Evolutionary conservation across 2,329 filamentous ascomycete species (phyloP), one percentile per base, ranked within the genome.

Genomic region (Fusarium robinianum): DNA sequence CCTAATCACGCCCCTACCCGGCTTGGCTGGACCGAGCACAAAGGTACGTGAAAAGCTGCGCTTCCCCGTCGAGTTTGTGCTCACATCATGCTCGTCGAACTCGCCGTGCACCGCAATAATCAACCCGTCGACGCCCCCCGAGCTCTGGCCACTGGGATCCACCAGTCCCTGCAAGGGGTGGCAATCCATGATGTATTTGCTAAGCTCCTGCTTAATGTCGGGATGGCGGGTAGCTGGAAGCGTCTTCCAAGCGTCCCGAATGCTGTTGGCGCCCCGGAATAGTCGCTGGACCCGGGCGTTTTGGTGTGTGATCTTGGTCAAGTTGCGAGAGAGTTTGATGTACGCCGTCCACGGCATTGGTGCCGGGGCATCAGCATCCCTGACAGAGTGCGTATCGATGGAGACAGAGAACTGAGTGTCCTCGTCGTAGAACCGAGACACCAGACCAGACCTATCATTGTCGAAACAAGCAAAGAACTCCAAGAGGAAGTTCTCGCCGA

Each of bases 41-140:
- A 95, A 90, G 1, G 82, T 87, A 36, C 90, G 83, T 40, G 90
- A 89, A 67, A 95, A 95, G 65, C 86, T 90, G 48, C 90, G 84
- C 57, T 84, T 81, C 24, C 81, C 76, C 29, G 78, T 78, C 30
- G 79, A 76, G 33, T 77, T 73, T 15, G 76, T 78, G 11, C 68
- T 67, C 4, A 71, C 66, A 55, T 87, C 80, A 12, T 84, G 72
- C 63, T 96, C 90, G 34, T 92, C 84, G 48, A 90, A 95, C 60
- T 92, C 87, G 51, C 90, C 88, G 58, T 94, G 87, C n/a, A 92
- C 77, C 6, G 80, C 85, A 55, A 95, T 80, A 35, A 88, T 78
- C 53, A 95, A 79, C 6, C 90, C 89, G 52, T 88, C 87, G 14
- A 92, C 88, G 5, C 88, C 88, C 14, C 73, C 71, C 1, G 71